A percentile compares a stretch with the other conserved stretches of the same genome.
Evolutionary conservation across 2,329 filamentous ascomycete genomes (phyloP).

Genomic region (Pseudopyrenochaeta lycopersici): DNA sequence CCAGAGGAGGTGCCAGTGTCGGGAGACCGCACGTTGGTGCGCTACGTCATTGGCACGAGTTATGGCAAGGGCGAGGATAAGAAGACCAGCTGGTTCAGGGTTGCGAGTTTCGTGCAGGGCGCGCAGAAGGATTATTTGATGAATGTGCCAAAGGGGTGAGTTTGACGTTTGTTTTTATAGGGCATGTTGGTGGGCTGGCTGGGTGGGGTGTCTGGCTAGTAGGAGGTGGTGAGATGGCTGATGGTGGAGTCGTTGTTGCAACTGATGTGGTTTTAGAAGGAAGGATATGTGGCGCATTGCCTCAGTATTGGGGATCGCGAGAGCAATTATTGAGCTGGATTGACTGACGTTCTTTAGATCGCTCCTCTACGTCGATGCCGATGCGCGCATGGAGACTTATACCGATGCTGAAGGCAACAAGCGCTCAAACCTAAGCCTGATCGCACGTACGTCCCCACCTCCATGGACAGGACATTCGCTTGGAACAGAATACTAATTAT

Average conservation of each 20-base stretch:
- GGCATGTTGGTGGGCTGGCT: neutral
- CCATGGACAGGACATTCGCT: no score
- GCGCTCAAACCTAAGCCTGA: conserved; percentile 70
- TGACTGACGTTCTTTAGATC: conserved; percentile 62
- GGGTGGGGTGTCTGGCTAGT: neutral
- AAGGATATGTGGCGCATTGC: no score
- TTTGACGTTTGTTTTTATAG: conserved; percentile 2
- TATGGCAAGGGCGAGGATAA: conserved; percentile 73
- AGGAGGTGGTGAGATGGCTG: neutral
- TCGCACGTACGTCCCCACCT: conserved; percentile 74
- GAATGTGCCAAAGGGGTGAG: conserved; percentile 84
- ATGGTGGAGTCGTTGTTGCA: no score
- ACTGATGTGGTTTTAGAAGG: no score
- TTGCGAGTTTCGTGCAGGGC: conserved; percentile 78
- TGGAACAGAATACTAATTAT: conserved; percentile 1
- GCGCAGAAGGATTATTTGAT: conserved; percentile 75
- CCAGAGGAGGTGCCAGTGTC: conserved; percentile 79
- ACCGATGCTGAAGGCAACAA: conserved; percentile 76
- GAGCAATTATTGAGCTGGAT: neutral
- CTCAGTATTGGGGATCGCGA: no score
- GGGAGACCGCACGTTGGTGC: conserved; percentile 79
- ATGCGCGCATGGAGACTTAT: conserved; percentile 70
- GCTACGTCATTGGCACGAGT: conserved; percentile 78
- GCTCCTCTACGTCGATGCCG: conserved; percentile 83
- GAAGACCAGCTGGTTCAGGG: conserved; percentile 84